A percentile compares a stretch with the other conserved stretches of the same genome.
These are phyloP conservation scores for Entomortierella chlamydospora DNA, from an alignment of 192 early-diverging fungal genomes.

Conservation along the genomic window DNA sequence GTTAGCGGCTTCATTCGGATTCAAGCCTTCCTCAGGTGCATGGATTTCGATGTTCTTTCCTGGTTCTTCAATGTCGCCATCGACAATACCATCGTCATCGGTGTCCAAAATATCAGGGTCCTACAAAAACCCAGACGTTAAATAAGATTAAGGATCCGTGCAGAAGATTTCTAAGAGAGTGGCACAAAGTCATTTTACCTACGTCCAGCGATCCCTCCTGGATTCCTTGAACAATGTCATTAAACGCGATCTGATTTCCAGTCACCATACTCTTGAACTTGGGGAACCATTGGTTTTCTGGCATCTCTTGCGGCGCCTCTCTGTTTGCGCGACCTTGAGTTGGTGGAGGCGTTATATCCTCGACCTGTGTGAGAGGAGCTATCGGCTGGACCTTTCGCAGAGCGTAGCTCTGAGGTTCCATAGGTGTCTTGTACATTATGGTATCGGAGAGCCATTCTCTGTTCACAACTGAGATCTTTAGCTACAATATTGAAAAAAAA, in stretches of 20 bases:
- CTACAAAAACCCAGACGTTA: background rate
- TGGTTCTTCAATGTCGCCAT: background rate
- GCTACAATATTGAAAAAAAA: background rate
- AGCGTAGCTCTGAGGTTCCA: conserved; percentile 21
- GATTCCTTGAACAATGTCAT: conserved; percentile 35
- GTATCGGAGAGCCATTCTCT: conserved; percentile 27
- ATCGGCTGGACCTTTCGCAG: background rate
- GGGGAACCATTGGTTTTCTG: background rate
- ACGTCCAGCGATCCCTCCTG: conserved; percentile 45
- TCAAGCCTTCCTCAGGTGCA: too few species aligned
- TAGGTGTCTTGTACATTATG: conserved; percentile 35
- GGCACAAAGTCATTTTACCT: background rate
- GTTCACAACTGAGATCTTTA: conserved; percentile 22
- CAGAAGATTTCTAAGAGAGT: background rate
- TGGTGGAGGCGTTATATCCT: conserved; percentile 15
- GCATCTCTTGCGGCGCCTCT: background rate
- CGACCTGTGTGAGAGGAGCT: background rate
- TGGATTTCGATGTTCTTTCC: too few species aligned
- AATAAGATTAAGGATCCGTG: background rate
- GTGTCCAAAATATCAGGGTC: conserved; percentile 4
- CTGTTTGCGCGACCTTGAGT: background rate
- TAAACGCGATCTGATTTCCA: conserved; percentile 10
- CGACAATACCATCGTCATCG: background rate
- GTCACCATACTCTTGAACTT: conserved; percentile 12
- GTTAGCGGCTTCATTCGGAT: too few species aligned